Conservation (phyloP, 1,284 basidiomycete species). For the Ganoderma sp. region DNA sequence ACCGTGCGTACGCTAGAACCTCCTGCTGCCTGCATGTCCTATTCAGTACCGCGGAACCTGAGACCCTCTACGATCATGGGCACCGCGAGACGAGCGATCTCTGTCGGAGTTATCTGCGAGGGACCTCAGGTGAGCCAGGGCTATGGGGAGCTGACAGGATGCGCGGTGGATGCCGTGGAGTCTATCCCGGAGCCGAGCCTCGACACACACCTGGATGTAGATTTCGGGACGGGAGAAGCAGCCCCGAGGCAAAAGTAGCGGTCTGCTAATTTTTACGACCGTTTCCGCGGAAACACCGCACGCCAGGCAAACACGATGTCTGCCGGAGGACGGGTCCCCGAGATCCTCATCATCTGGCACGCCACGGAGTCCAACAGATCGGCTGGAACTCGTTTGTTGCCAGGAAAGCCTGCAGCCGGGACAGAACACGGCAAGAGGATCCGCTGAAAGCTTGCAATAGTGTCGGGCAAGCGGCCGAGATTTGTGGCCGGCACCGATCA, state of each 20-base stretch:
- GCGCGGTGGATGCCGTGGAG: constrained; percentile 24
- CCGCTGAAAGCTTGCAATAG: constrained; percentile 17
- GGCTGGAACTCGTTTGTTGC: constrained; percentile 19
- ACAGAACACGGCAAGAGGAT: constrained; percentile 27
- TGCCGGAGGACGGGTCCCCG: constrained; percentile 13
- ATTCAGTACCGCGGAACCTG: constrained; percentile 30
- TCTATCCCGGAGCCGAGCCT: constrained; percentile 15
- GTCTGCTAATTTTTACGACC: constrained; percentile 16
- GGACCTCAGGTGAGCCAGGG: constrained; percentile 20
- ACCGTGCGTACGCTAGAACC: constrained; percentile 25
- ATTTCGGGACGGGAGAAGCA: constrained; percentile 24
- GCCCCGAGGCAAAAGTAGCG: constrained; percentile 16
- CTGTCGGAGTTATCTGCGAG: constrained; percentile 8
- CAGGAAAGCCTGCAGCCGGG: constrained; percentile 21
- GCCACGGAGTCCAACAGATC: constrained; percentile 21
- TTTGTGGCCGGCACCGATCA: constrained; percentile 18
- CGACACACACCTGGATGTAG: constrained; percentile 14
- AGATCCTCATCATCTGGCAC: constrained; percentile 19
- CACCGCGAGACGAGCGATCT: constrained; percentile 17
- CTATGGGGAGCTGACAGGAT: constrained; percentile 12
- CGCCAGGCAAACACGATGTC: constrained; percentile 14
- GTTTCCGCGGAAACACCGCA: constrained; percentile 18
- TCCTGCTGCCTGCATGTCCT: constrained; percentile 18
- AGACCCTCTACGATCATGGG: constrained; percentile 26
- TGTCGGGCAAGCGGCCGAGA: constrained; percentile 11